These are phyloP conservation scores for Iberis pinnata DNA, from an alignment of 345 rosid species.

Conservation along the genomic window DNA sequence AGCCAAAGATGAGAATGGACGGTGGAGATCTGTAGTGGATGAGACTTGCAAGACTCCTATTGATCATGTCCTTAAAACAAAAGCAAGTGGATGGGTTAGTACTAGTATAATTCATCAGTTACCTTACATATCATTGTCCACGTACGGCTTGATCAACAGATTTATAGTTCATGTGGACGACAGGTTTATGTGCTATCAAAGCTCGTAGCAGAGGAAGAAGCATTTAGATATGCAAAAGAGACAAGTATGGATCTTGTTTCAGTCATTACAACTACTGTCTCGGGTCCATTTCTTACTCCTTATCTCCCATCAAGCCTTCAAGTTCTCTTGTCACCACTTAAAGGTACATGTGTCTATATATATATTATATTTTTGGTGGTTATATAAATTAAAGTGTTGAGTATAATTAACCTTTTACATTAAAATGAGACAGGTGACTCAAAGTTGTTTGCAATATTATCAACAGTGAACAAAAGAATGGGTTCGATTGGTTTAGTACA, in stretches of 20 bases:
- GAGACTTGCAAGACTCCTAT: constrained; percentile 58
- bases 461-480: constrained; percentile 65
- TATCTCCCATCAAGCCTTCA: constrained; percentile 65
- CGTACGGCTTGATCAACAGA: background rate
- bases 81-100: constrained; percentile 80
- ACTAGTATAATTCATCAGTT: background rate
- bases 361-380: no score
- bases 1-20: constrained; percentile 49
- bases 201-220: constrained; percentile 65
- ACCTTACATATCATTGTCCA: background rate
- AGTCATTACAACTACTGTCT: constrained; percentile 60
- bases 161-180: background rate
- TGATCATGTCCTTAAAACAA: constrained; percentile 44
- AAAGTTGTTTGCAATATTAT: constrained; percentile 44
- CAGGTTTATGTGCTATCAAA: constrained; percentile 73
- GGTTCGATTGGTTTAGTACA: constrained; percentile 74
- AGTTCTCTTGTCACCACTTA: constrained; percentile 64
- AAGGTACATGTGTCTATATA: constrained; percentile 35
- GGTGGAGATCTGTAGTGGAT: constrained; percentile 55
- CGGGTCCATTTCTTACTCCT: constrained; percentile 61
- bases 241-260: constrained; percentile 62
- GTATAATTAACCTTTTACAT: background rate
- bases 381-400: background rate
- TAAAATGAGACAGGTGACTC: constrained; percentile 41
- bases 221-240: constrained; percentile 56